phyloP scores from a whole-genome alignment of 2,329 filamentous ascomycete species.

The Cordyceps militaris region DNA sequence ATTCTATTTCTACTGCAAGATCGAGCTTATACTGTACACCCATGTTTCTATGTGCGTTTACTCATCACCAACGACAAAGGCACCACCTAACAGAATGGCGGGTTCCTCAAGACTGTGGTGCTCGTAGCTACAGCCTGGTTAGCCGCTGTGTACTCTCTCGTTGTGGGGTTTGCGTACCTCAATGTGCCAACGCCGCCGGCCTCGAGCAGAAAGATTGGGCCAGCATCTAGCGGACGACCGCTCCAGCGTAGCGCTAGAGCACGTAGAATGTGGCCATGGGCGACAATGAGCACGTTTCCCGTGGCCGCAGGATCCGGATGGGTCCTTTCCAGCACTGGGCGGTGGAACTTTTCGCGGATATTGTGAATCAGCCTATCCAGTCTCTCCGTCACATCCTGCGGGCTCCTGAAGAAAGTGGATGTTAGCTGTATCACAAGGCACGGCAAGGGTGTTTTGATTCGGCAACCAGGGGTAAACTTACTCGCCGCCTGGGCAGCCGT shows the following conservation, averaged over 20 bases:
- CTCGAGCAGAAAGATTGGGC: conserved; percentile 76
- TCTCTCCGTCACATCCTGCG: conserved; percentile 63
- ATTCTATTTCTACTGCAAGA: background rate
- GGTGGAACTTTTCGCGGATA: conserved; percentile 61
- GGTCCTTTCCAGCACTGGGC: conserved; percentile 49
- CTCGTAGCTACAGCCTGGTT: conserved; percentile 55
- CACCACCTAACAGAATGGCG: conserved; percentile 69
- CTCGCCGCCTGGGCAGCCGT: conserved; percentile 82
- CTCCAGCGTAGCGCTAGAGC: conserved; percentile 86
- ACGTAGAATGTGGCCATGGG: conserved; percentile 82
- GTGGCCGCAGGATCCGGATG: conserved; percentile 30
- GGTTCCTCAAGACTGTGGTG: conserved; percentile 73
- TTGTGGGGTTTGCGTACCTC: conserved; percentile 43
- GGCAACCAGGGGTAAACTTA: conserved; percentile 35
- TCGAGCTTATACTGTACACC: background rate
- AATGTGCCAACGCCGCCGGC: conserved; percentile 77
- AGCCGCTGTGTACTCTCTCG: background rate
- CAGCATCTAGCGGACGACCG: conserved; percentile 64
- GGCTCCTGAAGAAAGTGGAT: conserved; percentile 41
- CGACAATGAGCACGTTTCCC: conserved; percentile 56
- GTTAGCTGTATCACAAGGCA: background rate
- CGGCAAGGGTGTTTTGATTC: background rate
- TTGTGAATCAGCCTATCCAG: conserved; percentile 71
- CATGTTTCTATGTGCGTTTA: background rate
- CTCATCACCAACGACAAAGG: conserved; percentile 48